Base-by-base conservation (phyloP, 2,329 filamentous ascomycete genomes). In the Falciphora oryzae region DNA sequence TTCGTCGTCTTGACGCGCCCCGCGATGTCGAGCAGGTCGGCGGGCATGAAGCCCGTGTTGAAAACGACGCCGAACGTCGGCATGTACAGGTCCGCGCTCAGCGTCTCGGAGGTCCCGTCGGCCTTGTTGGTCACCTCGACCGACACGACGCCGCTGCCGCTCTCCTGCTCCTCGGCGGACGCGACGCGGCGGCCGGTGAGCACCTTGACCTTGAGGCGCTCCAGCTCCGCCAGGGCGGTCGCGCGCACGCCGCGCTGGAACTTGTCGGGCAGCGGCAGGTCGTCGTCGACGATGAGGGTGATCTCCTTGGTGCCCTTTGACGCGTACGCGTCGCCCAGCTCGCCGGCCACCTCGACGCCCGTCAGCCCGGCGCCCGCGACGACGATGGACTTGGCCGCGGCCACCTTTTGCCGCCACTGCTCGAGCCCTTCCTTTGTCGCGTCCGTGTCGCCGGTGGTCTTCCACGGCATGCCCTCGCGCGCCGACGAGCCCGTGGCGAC, bases 401-500 rank as follows among this genome's bases (percentile, higher is more conserved):
- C 69, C 67, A 86, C 76, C 59, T 74, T 69, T 2, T 71, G 53
- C 29, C 76, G 77, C 50, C 79, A 68, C 25, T 67, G 63, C 32
- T 75, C 74, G 4, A 84, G 69, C 27, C 72, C 73, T 0, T 72
- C 71, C 63, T 76, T 77, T 32, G 81, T 82, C 64, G 77, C 70
- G 64, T 79, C 75, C 0, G 78, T 78, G 1, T 77, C 77, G 53
- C 65, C 64, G 13, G 80, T 67, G 27, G 71, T 73, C 71, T 85
- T 86, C 73, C 80, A 86, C 0, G 84, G 83, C 73, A 81, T 75
- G 66, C 71, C 73, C 5, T 76, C 78, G 28, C 70, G 73, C 38
- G 78, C 76, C 32, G 75, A 74, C 3, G 80, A 73, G 10, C 85
- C 85, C 2, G 85, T 87, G 13, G 84, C 83, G 58, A 88, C 73